These are phyloP conservation scores for Tubosaeta sp. DNA, from an alignment of 768 basidiomycete genomes.

Conservation along the genomic window DNA sequence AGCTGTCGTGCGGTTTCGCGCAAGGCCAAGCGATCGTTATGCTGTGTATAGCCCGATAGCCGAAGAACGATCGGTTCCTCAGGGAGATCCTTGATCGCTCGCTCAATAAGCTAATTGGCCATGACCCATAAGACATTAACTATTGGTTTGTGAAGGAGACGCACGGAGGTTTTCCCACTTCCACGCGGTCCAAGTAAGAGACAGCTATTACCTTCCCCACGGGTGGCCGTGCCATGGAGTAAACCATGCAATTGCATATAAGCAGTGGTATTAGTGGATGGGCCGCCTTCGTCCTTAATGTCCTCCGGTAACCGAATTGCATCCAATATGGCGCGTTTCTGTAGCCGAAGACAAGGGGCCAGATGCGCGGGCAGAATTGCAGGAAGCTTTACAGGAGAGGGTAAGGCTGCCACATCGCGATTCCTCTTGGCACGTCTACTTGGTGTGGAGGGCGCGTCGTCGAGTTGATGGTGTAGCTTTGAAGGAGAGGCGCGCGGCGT, in stretches of 20 bases:
- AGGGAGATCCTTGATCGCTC: conserved; percentile 45
- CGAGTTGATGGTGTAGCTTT: conserved; percentile 1
- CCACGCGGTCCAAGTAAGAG: conserved; percentile 81
- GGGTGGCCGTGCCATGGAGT: conserved; percentile 64
- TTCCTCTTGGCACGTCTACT: conserved; percentile 12
- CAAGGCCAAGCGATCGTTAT: conserved; percentile 85
- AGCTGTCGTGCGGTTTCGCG: conserved; percentile 89
- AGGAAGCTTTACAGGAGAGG: conserved; percentile 22
- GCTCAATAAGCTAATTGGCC: conserved; percentile 52
- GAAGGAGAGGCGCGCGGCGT: conserved; percentile 18
- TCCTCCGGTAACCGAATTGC: conserved; percentile 36
- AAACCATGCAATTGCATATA: conserved; percentile 57
- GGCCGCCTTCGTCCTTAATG: conserved; percentile 32
- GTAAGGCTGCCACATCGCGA: not conserved
- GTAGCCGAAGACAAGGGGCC: conserved; percentile 44
- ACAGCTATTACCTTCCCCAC: conserved; percentile 94
- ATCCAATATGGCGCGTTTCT: conserved; percentile 54
- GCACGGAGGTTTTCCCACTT: conserved; percentile 79
- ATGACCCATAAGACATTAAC: conserved; percentile 2
- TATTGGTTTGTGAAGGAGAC: not conserved
- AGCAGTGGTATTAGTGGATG: conserved; percentile 48
- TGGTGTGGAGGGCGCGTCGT: conserved; percentile 16
- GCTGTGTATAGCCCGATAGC: conserved; percentile 82
- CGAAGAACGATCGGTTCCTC: conserved; percentile 67
- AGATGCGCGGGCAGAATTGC: conserved; percentile 39